Percentiles rank a stretch among this genome's conserved stretches.
Conservation (phyloP, 2,329 filamentous ascomycete genomes). For the Endoconidiophora laricicola region DNA sequence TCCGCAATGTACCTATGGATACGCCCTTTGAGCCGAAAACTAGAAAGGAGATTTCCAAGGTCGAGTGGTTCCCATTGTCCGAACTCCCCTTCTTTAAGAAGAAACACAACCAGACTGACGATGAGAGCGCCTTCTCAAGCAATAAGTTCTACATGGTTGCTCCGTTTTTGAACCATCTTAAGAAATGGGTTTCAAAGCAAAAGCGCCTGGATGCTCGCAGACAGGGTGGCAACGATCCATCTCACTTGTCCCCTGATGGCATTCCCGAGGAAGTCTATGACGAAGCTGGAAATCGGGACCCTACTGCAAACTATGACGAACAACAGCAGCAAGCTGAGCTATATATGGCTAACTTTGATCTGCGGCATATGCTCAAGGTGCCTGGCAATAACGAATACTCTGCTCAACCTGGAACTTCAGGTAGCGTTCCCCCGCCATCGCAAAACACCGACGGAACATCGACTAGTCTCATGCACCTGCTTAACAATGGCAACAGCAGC, state of each 20-base stretch:
- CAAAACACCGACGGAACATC: conserved; percentile 3
- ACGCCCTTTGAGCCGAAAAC: conserved; percentile 80
- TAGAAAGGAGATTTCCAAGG: conserved; percentile 93
- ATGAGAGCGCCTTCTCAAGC: conserved; percentile 33
- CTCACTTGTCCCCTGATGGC: conserved; percentile 18
- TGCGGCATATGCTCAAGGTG: conserved; percentile 38
- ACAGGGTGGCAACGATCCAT: conserved; percentile 24
- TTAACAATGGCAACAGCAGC: conserved; percentile 6
- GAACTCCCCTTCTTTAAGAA: conserved; percentile 72
- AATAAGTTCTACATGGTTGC: conserved; percentile 98
- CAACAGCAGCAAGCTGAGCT: conserved; percentile 25
- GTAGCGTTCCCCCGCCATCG: conserved; percentile 3
- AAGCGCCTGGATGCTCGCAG: conserved; percentile 27
- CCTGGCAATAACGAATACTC: background rate
- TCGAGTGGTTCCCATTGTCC: conserved; percentile 82
- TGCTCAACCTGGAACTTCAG: background rate
- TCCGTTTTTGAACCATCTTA: conserved; percentile 70
- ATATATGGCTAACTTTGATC: conserved; percentile 33
- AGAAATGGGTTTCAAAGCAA: conserved; percentile 81
- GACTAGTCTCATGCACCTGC: conserved; percentile 6
- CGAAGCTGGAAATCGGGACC: conserved; percentile 19
- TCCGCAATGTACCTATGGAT: conserved; percentile 73
- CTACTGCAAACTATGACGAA: conserved; percentile 18
- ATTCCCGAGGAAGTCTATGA: conserved; percentile 34
- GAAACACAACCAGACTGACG: conserved; percentile 29